Percentiles rank a stretch among this genome's conserved stretches.
Evolutionary conservation across 352 stramenopile species (phyloP).

Genomic region (Stramenopiles sp.): DNA sequence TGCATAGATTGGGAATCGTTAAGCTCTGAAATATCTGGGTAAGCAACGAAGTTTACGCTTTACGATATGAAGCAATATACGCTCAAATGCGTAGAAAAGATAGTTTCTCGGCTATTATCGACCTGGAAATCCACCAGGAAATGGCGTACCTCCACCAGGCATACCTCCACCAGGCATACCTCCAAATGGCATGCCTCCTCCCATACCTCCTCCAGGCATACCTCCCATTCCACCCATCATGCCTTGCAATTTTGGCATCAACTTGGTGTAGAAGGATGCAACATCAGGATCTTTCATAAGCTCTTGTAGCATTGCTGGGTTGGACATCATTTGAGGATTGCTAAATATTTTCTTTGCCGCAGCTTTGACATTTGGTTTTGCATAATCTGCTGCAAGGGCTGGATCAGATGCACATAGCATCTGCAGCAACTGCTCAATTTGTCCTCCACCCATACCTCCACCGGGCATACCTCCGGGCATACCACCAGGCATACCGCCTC

Average conservation of each 20-base stretch:
- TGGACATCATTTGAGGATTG: background rate
- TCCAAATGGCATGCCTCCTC: background rate
- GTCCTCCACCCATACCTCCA: background rate
- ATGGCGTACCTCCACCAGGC: background rate
- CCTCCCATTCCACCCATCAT: background rate
- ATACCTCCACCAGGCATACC: background rate
- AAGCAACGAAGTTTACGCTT: no score
- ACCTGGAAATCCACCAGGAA: background rate
- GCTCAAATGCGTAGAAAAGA: no score
- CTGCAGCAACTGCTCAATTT: background rate
- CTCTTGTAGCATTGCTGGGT: background rate
- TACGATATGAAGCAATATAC: no score
- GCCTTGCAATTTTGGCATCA: background rate
- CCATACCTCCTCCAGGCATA: background rate
- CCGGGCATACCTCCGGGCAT: background rate
- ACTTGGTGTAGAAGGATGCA: background rate
- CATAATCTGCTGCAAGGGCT: background rate
- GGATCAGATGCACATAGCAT: background rate
- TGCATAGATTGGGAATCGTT: no score
- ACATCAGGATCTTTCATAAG: background rate
- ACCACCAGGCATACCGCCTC: no score
- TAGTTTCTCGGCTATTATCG: no score
- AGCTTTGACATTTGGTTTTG: background rate
- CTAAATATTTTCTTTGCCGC: background rate
- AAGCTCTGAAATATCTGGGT: no score